Conservation (phyloP, 75 land plant species). For the Pinus taeda region DNA sequence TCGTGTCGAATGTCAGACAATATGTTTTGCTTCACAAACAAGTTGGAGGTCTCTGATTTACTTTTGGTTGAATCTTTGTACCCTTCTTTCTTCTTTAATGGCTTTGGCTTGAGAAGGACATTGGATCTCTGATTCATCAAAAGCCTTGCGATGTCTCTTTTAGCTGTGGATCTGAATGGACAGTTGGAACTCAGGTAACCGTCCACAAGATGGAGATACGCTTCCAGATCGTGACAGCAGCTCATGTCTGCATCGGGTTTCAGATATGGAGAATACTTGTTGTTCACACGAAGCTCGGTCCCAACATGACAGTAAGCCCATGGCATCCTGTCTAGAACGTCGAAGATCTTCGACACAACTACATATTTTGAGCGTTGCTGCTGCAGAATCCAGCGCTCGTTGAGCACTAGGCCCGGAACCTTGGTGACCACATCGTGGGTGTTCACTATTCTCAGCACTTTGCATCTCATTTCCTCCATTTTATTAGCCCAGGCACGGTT, state of each 20-base stretch:
- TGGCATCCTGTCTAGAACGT: neutral
- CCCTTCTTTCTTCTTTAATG: too few species aligned
- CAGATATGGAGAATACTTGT: slow-evolving; percentile 51
- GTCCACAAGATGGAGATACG: slow-evolving; percentile 40
- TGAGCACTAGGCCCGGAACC: too few species aligned
- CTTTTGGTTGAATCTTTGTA: neutral
- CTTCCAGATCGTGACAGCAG: slow-evolving; percentile 27
- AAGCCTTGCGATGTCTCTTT: slow-evolving; percentile 11
- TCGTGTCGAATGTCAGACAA: too few species aligned
- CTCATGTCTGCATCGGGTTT: slow-evolving; percentile 18
- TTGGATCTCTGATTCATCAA: slow-evolving; percentile 10
- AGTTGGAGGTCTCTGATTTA: neutral
- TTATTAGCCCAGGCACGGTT: too few species aligned
- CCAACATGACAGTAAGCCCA: slow-evolving; percentile 73
- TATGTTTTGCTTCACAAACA: too few species aligned
- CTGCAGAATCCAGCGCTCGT: too few species aligned
- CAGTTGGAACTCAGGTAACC: slow-evolving; percentile 46
- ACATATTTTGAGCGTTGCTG: too few species aligned
- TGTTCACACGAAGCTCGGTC: slow-evolving; percentile 57
- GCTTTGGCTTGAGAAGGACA: neutral
- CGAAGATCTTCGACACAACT: slow-evolving; percentile 7
- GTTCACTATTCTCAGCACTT: too few species aligned
- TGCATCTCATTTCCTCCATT: too few species aligned
- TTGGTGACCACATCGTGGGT: too few species aligned
- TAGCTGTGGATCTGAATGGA: slow-evolving; percentile 34